These are phyloP conservation scores for Alternaria triticimaculans DNA, from an alignment of 2,329 filamentous ascomycete species.

Conservation along the genomic window DNA sequence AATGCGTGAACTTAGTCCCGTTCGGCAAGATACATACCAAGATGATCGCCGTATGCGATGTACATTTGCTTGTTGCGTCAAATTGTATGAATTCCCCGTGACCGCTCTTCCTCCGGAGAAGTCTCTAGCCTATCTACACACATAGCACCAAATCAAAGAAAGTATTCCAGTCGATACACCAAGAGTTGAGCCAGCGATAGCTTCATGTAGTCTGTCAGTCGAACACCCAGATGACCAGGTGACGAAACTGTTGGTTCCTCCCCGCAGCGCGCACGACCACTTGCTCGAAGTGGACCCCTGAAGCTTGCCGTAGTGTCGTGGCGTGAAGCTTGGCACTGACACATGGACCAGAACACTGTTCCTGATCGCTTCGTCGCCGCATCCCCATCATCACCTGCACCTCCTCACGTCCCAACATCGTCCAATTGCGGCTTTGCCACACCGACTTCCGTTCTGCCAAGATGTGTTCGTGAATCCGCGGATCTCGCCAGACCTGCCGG, in stretches of 20 bases:
- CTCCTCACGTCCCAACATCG: not conserved
- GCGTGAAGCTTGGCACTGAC: constrained; percentile 16
- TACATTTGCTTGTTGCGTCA: not conserved
- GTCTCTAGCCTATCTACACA: not conserved
- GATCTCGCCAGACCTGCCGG: not conserved
- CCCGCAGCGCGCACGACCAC: constrained; percentile 10
- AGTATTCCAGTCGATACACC: not conserved
- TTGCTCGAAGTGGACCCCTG: constrained; percentile 3
- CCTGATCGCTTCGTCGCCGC: constrained; percentile 4
- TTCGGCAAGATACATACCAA: not conserved
- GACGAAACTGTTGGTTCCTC: constrained; percentile 1
- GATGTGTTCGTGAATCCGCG: not conserved
- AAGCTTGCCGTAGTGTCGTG: not conserved
- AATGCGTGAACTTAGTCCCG: not conserved
- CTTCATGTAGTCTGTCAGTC: not conserved
- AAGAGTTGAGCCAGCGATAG: not conserved
- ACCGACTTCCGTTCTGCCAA: not conserved
- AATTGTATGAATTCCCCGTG: not conserved
- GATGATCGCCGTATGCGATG: not conserved
- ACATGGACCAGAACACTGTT: constrained; percentile 1
- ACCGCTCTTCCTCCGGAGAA: not conserved
- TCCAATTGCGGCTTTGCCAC: constrained; percentile 4
- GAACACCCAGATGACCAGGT: not conserved
- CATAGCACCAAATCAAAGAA: not conserved
- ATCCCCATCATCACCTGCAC: constrained; percentile 2